Evolutionary conservation across 352 stramenopile genomes (phyloP).

Genomic region (Pythium dissimile): DNA sequence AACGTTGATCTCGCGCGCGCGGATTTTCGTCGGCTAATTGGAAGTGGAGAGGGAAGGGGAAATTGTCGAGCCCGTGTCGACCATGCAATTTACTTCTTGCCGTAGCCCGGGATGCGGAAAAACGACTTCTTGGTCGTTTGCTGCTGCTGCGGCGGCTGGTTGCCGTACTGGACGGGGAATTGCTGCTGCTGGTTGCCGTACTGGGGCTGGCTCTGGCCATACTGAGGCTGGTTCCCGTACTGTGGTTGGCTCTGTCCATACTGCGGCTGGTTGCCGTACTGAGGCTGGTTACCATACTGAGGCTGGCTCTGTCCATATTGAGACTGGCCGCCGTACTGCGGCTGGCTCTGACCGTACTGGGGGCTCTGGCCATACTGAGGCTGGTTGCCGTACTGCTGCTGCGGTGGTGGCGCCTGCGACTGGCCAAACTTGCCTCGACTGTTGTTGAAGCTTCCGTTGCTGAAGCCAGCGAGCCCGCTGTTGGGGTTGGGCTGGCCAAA

Average conservation of each 20-base stretch:
- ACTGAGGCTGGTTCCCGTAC: slow-evolving; percentile 37
- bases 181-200: slow-evolving; percentile 35
- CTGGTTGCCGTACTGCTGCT: slow-evolving; percentile 15
- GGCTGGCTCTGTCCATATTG: slow-evolving; percentile 25
- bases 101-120: slow-evolving; percentile 64
- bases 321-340: slow-evolving; percentile 20
- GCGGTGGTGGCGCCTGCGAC: slow-evolving; percentile 4
- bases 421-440: slow-evolving; percentile 21
- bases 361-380: slow-evolving; percentile 25
- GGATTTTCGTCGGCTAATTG: too few relatives aligned
- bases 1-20: too few relatives aligned
- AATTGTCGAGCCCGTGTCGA: background rate
- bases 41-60: background rate
- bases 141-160: slow-evolving; percentile 49
- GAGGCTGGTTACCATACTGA: slow-evolving; percentile 34
- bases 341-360: slow-evolving; percentile 23
- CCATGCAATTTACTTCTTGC: slow-evolving; percentile 57
- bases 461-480: background rate
- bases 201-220: slow-evolving; percentile 45
- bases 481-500: slow-evolving; percentile 14
- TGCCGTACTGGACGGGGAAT: too few relatives aligned
- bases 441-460: slow-evolving; percentile 15
- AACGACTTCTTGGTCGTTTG: slow-evolving; percentile 64
- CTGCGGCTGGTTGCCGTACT: slow-evolving; percentile 26
- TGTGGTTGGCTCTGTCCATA: slow-evolving; percentile 35